Evolutionary conservation across 768 basidiomycete genomes (phyloP), one percentile per base, ranked within the genome.

Genomic region (Gloeopeniophorella convolvens): DNA sequence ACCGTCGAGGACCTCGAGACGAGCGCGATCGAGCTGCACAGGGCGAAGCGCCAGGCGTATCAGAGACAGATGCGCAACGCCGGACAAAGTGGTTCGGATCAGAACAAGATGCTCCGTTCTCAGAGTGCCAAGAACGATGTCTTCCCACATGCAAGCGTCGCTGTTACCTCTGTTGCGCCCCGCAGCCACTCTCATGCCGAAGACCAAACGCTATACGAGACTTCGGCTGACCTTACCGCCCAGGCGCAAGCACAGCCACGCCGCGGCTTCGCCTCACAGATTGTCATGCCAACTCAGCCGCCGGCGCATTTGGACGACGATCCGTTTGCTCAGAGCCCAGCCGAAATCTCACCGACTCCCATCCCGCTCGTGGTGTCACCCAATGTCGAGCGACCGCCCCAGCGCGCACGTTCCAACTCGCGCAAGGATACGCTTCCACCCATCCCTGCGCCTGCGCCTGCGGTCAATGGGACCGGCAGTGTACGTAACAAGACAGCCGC

Each of bases 11-110:
- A 94, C 34, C 75, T 94, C 23, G 93, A 97, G 66, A 68, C 67
- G 1, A 69, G 79, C 32, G 89, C 93, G 11, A 81, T 90, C 70
- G 88, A 90, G 50, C 83, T 86, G 60, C 89, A 94, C 64, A 82
- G 84, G 57, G 75, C 80, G 70, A 93, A 93, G 73, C 75, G 86
- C 23, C 72, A 85, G 20, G 83, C 82, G 3, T 89, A 89, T 64
- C 85, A 89, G 68, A 75, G 74, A 45, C 88, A 90, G 68, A 86
- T 89, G 84, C 79, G 76, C 46, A 74, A 77, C 23, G 67, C 71
- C 15, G 72, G 72, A 1, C 66, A 67, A 1, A 70, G 65, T 12
- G 56, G 63, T 24, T 51, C 58, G 41, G 57, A 63, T 1, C 51
- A 61, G 18, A 48, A 52, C 28, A 66, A 66, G 51, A 65, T 73